A percentile compares a stretch with the other conserved stretches of the same genome.
Evolutionary conservation across 2,329 filamentous ascomycete species (phyloP).

Genomic region (Diplodia scrobiculata): DNA sequence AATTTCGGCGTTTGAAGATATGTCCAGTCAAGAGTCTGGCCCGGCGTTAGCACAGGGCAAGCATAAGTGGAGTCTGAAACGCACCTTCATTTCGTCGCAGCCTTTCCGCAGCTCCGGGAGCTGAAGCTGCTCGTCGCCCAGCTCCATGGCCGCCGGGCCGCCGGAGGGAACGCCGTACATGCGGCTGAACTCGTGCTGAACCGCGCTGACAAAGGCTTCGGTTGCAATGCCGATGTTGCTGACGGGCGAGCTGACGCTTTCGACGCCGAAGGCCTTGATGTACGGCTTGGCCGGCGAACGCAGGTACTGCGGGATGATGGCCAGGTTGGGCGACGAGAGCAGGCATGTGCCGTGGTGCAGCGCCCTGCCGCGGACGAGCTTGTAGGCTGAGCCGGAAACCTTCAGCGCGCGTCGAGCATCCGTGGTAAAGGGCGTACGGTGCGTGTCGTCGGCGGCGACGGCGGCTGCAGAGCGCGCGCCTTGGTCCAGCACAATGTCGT

Average conservation of each 20-base stretch:
- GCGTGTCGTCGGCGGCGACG: slow-evolving; percentile 46
- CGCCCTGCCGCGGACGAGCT: slow-evolving; percentile 76
- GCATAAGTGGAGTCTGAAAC: slow-evolving; percentile 17
- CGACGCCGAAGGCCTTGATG: slow-evolving; percentile 81
- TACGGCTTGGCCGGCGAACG: slow-evolving; percentile 75
- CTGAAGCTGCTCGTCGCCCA: slow-evolving; percentile 58
- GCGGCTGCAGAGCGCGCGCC: slow-evolving; percentile 30
- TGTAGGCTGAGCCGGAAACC: slow-evolving; percentile 92
- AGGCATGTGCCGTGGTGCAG: slow-evolving; percentile 94
- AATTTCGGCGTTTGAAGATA: slow-evolving; percentile 87
- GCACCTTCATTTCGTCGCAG: slow-evolving; percentile 56
- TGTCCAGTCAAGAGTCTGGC: slow-evolving; percentile 69
- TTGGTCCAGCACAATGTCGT: slow-evolving; percentile 81
- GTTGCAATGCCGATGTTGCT: slow-evolving; percentile 69
- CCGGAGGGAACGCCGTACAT: slow-evolving; percentile 62
- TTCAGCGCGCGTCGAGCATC: slow-evolving; percentile 59
- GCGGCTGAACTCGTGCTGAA: slow-evolving; percentile 61
- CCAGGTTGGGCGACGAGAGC: slow-evolving; percentile 73
- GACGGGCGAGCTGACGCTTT: slow-evolving; percentile 84
- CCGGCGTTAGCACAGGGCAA: slow-evolving; percentile 1
- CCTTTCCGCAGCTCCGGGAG: slow-evolving; percentile 62
- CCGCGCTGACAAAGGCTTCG: slow-evolving; percentile 47
- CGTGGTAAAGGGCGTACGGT: slow-evolving; percentile 49
- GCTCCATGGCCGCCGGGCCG: slow-evolving; percentile 46
- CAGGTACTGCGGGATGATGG: slow-evolving; percentile 68